Conservation (phyloP, 2,329 filamentous ascomycete genomes). For the Fusarium mexicanum region DNA sequence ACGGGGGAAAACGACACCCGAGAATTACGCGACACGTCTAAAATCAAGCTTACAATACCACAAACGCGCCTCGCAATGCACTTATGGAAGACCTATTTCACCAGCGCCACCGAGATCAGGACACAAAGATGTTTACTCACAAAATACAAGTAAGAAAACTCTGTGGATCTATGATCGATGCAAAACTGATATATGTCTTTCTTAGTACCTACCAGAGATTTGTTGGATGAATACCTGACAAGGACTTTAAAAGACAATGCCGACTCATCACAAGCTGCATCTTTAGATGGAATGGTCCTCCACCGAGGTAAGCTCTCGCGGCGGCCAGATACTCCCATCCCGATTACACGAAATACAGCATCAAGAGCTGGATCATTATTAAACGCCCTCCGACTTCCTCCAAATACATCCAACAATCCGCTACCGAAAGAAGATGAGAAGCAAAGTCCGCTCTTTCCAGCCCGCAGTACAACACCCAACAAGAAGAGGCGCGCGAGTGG, state of each 20-base stretch:
- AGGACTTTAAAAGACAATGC: too few species aligned
- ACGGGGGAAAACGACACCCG: background rate
- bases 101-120: background rate
- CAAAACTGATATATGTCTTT: background rate
- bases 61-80: accelerated
- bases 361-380: accelerated
- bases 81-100: background rate
- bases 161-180: accelerated
- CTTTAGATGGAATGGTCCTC: accelerated
- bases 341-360: accelerated
- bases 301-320: background rate
- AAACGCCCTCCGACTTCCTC: background rate
- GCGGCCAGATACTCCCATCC: background rate
- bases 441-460: background rate
- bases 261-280: background rate
- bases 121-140: accelerated
- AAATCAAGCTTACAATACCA: accelerated
- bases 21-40: too few species aligned
- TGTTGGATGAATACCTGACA: background rate
- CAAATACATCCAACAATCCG: background rate
- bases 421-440: accelerated
- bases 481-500: accelerated
- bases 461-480: background rate
- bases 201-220: background rate
- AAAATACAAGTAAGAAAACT: accelerated